Conservation (phyloP, 2,329 filamentous ascomycete genomes). For the Exophiala xenobiotica region DNA sequence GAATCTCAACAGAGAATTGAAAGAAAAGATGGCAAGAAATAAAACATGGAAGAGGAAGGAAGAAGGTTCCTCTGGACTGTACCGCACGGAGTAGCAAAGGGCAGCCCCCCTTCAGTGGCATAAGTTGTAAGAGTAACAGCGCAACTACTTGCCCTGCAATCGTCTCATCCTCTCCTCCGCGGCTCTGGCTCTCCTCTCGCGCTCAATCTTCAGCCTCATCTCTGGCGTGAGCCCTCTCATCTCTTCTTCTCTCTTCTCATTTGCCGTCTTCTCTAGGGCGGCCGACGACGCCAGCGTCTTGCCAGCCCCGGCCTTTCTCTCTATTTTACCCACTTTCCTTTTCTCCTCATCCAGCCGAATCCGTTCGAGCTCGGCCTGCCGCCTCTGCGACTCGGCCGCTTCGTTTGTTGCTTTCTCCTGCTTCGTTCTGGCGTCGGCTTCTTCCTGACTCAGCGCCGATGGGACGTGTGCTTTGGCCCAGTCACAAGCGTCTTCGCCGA, state of each 20-base stretch:
- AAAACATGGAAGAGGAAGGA: no score
- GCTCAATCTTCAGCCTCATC: slow-evolving; percentile 77
- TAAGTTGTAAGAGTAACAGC: no score
- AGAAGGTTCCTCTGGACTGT: no score
- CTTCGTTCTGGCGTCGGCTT: slow-evolving; percentile 68
- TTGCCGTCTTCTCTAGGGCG: slow-evolving; percentile 65
- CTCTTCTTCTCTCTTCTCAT: slow-evolving; percentile 82
- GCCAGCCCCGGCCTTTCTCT: slow-evolving; percentile 52
- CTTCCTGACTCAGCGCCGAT: slow-evolving; percentile 64
- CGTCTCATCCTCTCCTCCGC: slow-evolving; percentile 81
- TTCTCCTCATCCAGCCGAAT: slow-evolving; percentile 62
- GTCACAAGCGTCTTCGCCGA: slow-evolving; percentile 73
- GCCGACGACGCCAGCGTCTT: slow-evolving; percentile 59
- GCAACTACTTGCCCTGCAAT: slow-evolving; percentile 49
- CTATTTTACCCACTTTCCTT: slow-evolving; percentile 40
- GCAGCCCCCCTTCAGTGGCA: no score
- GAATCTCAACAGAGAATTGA: no score
- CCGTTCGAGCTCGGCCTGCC: slow-evolving; percentile 72
- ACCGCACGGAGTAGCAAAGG: no score
- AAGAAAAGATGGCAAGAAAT: no score
- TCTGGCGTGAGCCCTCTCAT: slow-evolving; percentile 81
- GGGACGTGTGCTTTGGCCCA: slow-evolving; percentile 79
- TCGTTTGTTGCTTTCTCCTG: slow-evolving; percentile 69
- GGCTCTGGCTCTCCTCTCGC: slow-evolving; percentile 85
- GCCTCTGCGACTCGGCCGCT: slow-evolving; percentile 66